phyloP scores from a whole-genome alignment of 805 yeast species.

The Metschnikowia similis region DNA sequence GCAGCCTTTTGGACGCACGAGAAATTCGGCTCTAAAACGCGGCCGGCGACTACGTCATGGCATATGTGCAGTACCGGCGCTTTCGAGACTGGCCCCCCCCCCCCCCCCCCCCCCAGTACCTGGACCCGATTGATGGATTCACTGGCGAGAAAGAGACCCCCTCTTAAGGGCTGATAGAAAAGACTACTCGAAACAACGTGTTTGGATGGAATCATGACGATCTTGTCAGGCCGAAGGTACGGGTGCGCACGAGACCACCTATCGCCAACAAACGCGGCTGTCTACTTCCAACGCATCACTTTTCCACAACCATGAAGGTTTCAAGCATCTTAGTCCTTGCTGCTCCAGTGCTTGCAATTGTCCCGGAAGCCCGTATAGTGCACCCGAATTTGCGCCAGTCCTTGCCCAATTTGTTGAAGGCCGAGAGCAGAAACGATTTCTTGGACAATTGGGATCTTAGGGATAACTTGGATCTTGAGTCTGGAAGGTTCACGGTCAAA shows the following conservation, averaged over 20 bases:
- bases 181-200: too few relatives aligned
- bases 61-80: neutral
- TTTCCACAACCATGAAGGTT: slow-evolving; percentile 4
- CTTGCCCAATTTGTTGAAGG: slow-evolving; percentile 34
- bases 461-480: slow-evolving; percentile 40
- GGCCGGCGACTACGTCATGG: neutral
- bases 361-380: slow-evolving; percentile 14
- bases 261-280: neutral
- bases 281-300: neutral
- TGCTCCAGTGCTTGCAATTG: slow-evolving; percentile 12
- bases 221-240: neutral
- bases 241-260: neutral
- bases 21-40: neutral
- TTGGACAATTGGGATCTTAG: slow-evolving; percentile 34
- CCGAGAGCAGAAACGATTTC: slow-evolving; percentile 23
- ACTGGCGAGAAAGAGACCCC: too few relatives aligned
- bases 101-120: too few relatives aligned
- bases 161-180: too few relatives aligned
- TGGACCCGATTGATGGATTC: too few relatives aligned
- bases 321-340: slow-evolving; percentile 1
- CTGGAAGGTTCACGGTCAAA: slow-evolving; percentile 47
- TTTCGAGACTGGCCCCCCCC: too few relatives aligned
- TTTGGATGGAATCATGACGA: neutral
- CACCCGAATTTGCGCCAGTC: slow-evolving; percentile 18
- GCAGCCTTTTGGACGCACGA: neutral